A percentile compares a stretch with the other conserved stretches of the same genome.
Conservation (phyloP, 345 rosid species). For the Populus nigra region DNA sequence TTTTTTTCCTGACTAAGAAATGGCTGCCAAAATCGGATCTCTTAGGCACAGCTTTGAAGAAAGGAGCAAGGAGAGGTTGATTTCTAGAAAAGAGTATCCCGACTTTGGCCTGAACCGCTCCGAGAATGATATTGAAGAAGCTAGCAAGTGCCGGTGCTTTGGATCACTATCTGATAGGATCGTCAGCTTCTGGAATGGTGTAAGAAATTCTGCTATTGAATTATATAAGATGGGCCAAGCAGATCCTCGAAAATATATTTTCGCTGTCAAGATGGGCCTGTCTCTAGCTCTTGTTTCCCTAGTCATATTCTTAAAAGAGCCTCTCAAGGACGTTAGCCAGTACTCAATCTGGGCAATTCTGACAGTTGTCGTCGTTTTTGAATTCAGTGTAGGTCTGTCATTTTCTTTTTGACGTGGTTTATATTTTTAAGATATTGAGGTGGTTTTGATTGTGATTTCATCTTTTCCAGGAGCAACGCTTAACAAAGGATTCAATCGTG, state of each 20-base stretch:
- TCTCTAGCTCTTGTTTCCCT: slow-evolving; percentile 53
- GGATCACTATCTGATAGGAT: slow-evolving; percentile 40
- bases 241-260: slow-evolving; percentile 60
- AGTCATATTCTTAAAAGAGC: slow-evolving; percentile 56
- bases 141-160: slow-evolving; percentile 39
- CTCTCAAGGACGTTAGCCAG: slow-evolving; percentile 42
- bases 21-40: slow-evolving; percentile 42
- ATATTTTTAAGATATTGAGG: background rate
- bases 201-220: slow-evolving; percentile 23
- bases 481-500: slow-evolving; percentile 84
- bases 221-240: slow-evolving; percentile 55
- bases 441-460: background rate
- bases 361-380: slow-evolving; percentile 84
- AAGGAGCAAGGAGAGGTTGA: slow-evolving; percentile 57
- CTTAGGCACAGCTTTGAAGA: slow-evolving; percentile 41
- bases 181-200: slow-evolving; percentile 31
- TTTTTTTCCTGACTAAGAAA: background rate
- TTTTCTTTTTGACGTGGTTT: too few species aligned
- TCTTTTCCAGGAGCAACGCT: slow-evolving; percentile 67
- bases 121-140: slow-evolving; percentile 18
- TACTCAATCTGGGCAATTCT: slow-evolving; percentile 85
- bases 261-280: slow-evolving; percentile 72
- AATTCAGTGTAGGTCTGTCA: slow-evolving; percentile 65
- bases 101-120: slow-evolving; percentile 48
- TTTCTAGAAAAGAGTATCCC: slow-evolving; percentile 42